Percentiles rank a stretch among this genome's conserved stretches.
Conservation (phyloP, 228 moss, liverwort and hornwort species). For the Sphagnum magellanicum region DNA sequence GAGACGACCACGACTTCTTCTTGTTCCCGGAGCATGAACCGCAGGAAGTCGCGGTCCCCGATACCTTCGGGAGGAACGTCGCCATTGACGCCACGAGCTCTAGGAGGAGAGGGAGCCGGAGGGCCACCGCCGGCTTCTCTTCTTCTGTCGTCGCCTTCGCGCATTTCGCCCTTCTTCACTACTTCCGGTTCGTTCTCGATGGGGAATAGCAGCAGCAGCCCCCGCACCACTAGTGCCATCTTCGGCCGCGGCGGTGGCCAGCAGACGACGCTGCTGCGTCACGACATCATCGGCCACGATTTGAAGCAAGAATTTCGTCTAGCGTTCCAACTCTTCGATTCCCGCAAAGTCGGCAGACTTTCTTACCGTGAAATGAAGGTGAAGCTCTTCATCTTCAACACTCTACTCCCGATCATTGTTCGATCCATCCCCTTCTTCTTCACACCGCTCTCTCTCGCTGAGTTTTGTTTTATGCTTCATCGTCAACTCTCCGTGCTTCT, state of each 20-base stretch:
- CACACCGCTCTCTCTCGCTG: no score
- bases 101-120: no score
- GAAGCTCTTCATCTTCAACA: neutral
- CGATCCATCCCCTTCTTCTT: no score
- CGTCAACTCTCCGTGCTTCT: no score
- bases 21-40: neutral
- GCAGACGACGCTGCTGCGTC: slow-evolving; percentile 29
- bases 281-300: slow-evolving; percentile 33
- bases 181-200: slow-evolving; percentile 2
- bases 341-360: slow-evolving; percentile 40
- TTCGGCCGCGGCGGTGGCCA: neutral
- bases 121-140: neutral
- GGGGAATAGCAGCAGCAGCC: neutral
- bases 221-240: slow-evolving; percentile 3
- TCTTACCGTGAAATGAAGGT: slow-evolving; percentile 58
- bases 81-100: no score
- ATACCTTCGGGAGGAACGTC: neutral
- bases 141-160: slow-evolving; percentile 9
- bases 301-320: slow-evolving; percentile 52
- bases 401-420: neutral
- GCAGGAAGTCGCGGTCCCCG: neutral
- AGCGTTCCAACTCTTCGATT: slow-evolving; percentile 53
- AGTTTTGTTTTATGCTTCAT: no score
- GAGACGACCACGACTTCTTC: neutral
- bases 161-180: slow-evolving; percentile 11